Conservation (phyloP, 1,139 yeast genomes). For the Blastobotrys aristatus region DNA sequence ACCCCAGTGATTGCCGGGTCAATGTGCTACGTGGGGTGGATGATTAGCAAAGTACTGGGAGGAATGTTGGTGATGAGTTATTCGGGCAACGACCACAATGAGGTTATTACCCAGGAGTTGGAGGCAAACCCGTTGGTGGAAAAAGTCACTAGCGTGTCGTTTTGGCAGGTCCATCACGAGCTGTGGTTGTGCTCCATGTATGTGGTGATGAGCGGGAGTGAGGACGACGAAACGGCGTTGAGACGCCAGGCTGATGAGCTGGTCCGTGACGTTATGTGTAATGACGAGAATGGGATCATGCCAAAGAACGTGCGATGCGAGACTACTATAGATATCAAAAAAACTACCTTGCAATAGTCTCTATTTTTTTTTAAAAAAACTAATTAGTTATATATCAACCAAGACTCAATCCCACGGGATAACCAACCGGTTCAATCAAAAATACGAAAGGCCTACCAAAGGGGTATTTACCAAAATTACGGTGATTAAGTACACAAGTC, state of each 20-base stretch:
- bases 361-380: not conserved
- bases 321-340: slow-evolving; percentile 37
- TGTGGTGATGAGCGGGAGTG: slow-evolving; percentile 33
- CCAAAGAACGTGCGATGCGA: slow-evolving; percentile 32
- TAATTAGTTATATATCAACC: not conserved
- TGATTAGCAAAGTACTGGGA: slow-evolving; percentile 38
- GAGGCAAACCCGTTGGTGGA: slow-evolving; percentile 28
- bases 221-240: slow-evolving; percentile 33
- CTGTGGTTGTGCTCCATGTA: slow-evolving; percentile 39
- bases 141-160: slow-evolving; percentile 32
- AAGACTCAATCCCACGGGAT: too few species aligned
- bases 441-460: too few species aligned
- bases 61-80: slow-evolving; percentile 44
- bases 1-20: slow-evolving; percentile 38
- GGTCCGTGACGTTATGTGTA: slow-evolving; percentile 26
- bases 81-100: slow-evolving; percentile 36
- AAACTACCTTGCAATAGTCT: slow-evolving; percentile 16
- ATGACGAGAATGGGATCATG: slow-evolving; percentile 7
- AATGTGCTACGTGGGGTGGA: slow-evolving; percentile 41
- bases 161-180: slow-evolving; percentile 43
- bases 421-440: too few species aligned
- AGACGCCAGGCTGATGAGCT: slow-evolving; percentile 31
- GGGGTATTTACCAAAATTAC: too few species aligned
- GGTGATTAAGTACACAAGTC: too few species aligned
- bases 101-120: slow-evolving; percentile 27